These are phyloP conservation scores for Salix viminalis DNA, from an alignment of 345 rosid genomes.

Conservation along the genomic window DNA sequence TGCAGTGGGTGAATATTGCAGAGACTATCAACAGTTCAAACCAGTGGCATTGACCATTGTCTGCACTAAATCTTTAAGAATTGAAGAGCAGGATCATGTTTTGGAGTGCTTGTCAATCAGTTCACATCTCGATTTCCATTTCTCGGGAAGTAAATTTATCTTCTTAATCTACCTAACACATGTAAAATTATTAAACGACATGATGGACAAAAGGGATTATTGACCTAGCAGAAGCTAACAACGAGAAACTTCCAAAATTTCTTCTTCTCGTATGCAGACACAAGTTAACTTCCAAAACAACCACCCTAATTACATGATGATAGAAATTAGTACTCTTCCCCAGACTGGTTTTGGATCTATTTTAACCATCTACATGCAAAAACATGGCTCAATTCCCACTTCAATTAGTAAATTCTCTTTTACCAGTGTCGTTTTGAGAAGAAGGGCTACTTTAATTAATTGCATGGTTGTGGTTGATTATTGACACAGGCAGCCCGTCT, in stretches of 20 bases:
- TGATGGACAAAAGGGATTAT: background rate
- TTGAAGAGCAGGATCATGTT: background rate
- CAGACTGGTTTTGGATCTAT: conserved; percentile 1
- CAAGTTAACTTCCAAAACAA: conserved; percentile 4
- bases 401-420: background rate
- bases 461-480: background rate
- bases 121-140: background rate
- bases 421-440: background rate
- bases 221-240: conserved; percentile 2
- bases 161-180: conserved; percentile 3
- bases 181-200: background rate
- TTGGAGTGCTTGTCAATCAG: background rate
- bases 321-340: background rate
- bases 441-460: background rate
- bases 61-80: background rate
- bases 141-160: conserved; percentile 2
- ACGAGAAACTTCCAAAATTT: conserved; percentile 10
- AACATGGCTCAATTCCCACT: background rate
- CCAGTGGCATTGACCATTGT: background rate
- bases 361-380: background rate
- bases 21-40: background rate
- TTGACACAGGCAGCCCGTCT: background rate
- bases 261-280: conserved; percentile 8
- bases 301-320: too few species aligned
- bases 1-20: background rate